Evolutionary conservation across 441 rosid species (phyloP), one percentile per base, ranked within the genome.

Genomic region (Pelargonium citronellum): DNA sequence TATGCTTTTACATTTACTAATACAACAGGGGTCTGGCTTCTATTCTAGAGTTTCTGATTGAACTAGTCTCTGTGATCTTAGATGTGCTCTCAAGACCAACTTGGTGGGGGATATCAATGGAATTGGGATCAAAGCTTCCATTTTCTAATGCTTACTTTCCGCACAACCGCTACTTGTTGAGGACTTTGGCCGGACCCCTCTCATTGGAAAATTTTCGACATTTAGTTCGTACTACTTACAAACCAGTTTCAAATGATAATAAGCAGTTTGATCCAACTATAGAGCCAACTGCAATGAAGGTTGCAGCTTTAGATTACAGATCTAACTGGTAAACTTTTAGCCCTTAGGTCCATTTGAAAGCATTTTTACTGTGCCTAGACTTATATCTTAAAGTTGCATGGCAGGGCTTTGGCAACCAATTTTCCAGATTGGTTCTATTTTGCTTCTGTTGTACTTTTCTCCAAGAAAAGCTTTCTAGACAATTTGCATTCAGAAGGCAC

Each of bases 381-480:
- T 66, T 49, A 49, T 58, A 65, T 69, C 24, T 47, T 39, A 46
- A 63, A 67, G 39, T 76, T 82, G 53, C 72, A 8, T 74, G 66
- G 77, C 86, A 90, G 96, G 98, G 83, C 93, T 65, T 77, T 90
- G 74, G 96, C 91, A 74, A 81, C 90, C 67, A 79, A 79, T 81
- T 90, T 92, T 77, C 98, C 93, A 58, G 84, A 81, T 51, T 90
- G 96, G 96, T 92, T 87, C 81, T 87, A 79, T 76, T 84, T 86
- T 83, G 95, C 92, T 71, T 86, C 89, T 68, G 69, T 78, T 64
- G 57, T 83, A 75, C 85, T 92, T 68, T 86, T 92, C 81, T 77
- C 79, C 5, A 74, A 76, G 64, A 77, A 75, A 68, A 75, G 41
- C 62, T 80, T 71, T 47, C 71, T 70, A 66, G 82, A 79, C 39